These are phyloP conservation scores for Limnanthes douglasii DNA, from an alignment of 345 rosid genomes.

Conservation along the genomic window DNA sequence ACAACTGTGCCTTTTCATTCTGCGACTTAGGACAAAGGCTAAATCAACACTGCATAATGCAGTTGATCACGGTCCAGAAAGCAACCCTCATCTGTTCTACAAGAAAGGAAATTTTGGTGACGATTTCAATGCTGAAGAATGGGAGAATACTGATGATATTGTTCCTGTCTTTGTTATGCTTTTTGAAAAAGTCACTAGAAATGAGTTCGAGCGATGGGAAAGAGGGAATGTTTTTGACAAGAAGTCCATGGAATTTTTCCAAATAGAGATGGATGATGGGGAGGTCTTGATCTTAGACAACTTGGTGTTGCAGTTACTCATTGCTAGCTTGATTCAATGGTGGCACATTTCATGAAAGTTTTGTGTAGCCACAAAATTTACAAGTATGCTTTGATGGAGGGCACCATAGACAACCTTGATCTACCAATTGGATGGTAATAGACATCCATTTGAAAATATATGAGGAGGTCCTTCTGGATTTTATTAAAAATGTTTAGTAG, in stretches of 20 bases:
- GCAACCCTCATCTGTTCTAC: slow-evolving; percentile 43
- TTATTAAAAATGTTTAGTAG: slow-evolving; percentile 32
- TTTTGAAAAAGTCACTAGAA: slow-evolving; percentile 57
- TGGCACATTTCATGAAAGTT: slow-evolving; percentile 47
- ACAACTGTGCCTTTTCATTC: slow-evolving; percentile 55
- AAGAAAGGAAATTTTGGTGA: too few relatives aligned
- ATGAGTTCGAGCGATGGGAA: slow-evolving; percentile 79
- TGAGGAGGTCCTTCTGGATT: slow-evolving; percentile 40
- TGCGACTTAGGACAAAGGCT: slow-evolving; percentile 51
- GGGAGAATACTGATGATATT: slow-evolving; percentile 39
- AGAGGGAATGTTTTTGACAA: slow-evolving; percentile 61
- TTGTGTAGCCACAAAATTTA: slow-evolving; percentile 65
- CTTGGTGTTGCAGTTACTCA: slow-evolving; percentile 49
- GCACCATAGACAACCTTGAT: slow-evolving; percentile 55
- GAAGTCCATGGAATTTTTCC: slow-evolving; percentile 40
- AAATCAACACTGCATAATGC: slow-evolving; percentile 66
- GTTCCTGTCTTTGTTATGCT: slow-evolving; percentile 36
- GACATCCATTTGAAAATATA: slow-evolving; percentile 50
- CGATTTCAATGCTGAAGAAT: slow-evolving; percentile 39
- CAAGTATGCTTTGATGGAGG: slow-evolving; percentile 69
- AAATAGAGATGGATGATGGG: slow-evolving; percentile 73
- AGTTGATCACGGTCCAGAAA: slow-evolving; percentile 42
- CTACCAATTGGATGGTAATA: slow-evolving; percentile 59
- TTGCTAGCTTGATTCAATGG: slow-evolving; percentile 50
- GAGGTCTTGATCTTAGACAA: slow-evolving; percentile 63